phyloP scores from a whole-genome alignment of 2,329 filamentous ascomycete species.

The Aspergillus japonicus region DNA sequence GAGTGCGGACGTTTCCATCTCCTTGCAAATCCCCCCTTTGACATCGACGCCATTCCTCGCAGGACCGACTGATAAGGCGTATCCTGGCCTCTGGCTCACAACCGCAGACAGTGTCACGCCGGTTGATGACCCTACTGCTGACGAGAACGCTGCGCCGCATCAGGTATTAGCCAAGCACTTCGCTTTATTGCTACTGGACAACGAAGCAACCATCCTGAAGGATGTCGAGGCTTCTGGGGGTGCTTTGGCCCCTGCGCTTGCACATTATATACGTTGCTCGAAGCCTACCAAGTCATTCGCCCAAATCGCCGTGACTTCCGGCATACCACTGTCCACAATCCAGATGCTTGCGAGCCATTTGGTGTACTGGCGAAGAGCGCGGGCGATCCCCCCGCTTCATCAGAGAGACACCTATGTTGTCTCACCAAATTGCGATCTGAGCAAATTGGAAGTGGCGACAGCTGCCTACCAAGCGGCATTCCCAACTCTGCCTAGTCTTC shows the following conservation, averaged over 20 bases:
- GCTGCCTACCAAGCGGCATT: constrained; percentile 75
- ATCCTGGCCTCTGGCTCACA: constrained; percentile 79
- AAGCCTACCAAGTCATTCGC: constrained; percentile 68
- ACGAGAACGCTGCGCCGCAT: constrained; percentile 59
- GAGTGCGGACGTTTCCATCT: constrained; percentile 60
- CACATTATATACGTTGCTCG: constrained; percentile 65
- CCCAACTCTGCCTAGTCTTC: constrained; percentile 75
- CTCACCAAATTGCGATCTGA: constrained; percentile 81
- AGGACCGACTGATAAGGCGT: constrained; percentile 64
- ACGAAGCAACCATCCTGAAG: constrained; percentile 75
- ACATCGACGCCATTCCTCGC: constrained; percentile 72
- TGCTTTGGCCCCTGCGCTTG: constrained; percentile 71
- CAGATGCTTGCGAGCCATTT: constrained; percentile 88
- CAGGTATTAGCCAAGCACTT: constrained; percentile 75
- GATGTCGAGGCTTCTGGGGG: constrained; percentile 69
- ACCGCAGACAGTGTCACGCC: constrained; percentile 77
- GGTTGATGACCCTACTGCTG: constrained; percentile 60
- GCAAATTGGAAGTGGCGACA: constrained; percentile 66
- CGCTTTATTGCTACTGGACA: constrained; percentile 77
- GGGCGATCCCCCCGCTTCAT: constrained; percentile 86
- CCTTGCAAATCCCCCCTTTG: constrained; percentile 61
- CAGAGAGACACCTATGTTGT: constrained; percentile 88
- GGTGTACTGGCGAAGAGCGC: constrained; percentile 91
- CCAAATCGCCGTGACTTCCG: constrained; percentile 59
- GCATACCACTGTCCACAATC: constrained; percentile 75